These are phyloP conservation scores for Volvox carteri DNA, from an alignment of 163 green algal genomes.

Conservation along the genomic window DNA sequence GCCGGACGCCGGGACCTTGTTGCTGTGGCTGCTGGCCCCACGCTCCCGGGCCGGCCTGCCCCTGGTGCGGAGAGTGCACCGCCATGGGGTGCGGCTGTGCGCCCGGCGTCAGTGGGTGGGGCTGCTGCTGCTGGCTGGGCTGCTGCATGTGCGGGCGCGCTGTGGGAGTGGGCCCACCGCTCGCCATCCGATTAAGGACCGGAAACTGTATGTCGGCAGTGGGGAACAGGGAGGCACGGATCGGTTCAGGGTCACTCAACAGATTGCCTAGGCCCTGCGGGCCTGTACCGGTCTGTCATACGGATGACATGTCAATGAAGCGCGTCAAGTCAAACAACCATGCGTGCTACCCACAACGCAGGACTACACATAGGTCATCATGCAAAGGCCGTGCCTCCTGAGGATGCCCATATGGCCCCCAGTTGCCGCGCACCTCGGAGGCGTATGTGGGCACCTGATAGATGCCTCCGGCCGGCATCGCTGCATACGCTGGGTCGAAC, in stretches of 20 bases:
- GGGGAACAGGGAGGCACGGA: too few species aligned
- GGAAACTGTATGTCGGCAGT: neutral
- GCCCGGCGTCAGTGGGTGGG: neutral
- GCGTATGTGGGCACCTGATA: constrained; percentile 56
- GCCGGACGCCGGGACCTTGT: constrained; percentile 7
- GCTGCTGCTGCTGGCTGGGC: neutral
- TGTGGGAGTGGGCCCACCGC: neutral
- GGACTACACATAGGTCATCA: too few species aligned
- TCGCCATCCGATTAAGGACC: constrained; percentile 10
- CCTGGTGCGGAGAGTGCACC: constrained; percentile 1
- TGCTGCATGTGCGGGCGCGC: constrained; percentile 14
- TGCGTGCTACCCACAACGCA: too few species aligned
- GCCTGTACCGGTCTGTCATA: too few species aligned
- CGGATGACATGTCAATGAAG: too few species aligned
- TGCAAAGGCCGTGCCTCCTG: too few species aligned
- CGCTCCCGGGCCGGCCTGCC: neutral
- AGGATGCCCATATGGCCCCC: too few species aligned
- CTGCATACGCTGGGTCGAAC: constrained; percentile 29
- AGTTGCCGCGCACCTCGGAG: constrained; percentile 37
- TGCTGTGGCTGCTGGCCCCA: constrained; percentile 34
- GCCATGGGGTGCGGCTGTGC: constrained; percentile 30
- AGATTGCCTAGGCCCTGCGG: too few species aligned
- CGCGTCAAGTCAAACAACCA: too few species aligned
- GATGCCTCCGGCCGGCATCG: constrained; percentile 22
- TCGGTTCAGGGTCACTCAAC: too few species aligned